Evolutionary conservation across 2,329 filamentous ascomycete species (phyloP), one percentile per base, ranked within the genome.

Genomic region (Trichoderma polysporum): DNA sequence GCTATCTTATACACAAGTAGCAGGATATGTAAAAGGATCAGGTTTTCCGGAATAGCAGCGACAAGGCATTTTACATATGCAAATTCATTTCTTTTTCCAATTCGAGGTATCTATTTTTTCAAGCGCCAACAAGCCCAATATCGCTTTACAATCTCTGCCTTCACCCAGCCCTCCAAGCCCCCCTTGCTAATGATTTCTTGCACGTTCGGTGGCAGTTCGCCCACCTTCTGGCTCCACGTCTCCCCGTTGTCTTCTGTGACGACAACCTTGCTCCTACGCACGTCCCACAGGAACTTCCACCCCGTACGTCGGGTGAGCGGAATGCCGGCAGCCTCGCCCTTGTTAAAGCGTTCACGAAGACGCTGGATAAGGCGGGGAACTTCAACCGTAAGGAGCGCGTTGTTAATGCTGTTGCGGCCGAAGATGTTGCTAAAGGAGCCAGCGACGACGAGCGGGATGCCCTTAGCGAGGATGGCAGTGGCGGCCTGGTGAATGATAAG

Each of bases 111-210:
- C n/a, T n/a, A n/a, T n/a, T n/a, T n/a, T n/a, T n/a, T n/a, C n/a
- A n/a, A n/a, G n/a, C n/a, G n/a, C n/a, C n/a, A n/a, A n/a, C n/a
- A n/a, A n/a, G n/a, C n/a, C n/a, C n/a, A n/a, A n/a, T n/a, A n/a
- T n/a, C n/a, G n/a, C n/a, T n/a, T n/a, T n/a, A n/a, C n/a, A n/a
- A n/a, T n/a, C n/a, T n/a, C n/a, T n/a, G n/a, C n/a, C n/a, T n/a
- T n/a, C n/a, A n/a, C n/a, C n/a, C n/a, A n/a, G n/a, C n/a, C n/a
- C n/a, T n/a, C n/a, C n/a, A n/a, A n/a, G n/a, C 93, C 92, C 2
- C 92, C n/a, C n/a, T n/a, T n/a, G n/a, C 91, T 90, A 73, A 94
- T 92, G 66, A 94, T 93, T 74, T 91, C 91, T 77, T 97, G 93
- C 65, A 97, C 91, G 74, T 94, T 97, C 0, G 91, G 88, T 17